Conservation (phyloP, 1,284 basidiomycete genomes). For the Trichosporon faecale region DNA sequence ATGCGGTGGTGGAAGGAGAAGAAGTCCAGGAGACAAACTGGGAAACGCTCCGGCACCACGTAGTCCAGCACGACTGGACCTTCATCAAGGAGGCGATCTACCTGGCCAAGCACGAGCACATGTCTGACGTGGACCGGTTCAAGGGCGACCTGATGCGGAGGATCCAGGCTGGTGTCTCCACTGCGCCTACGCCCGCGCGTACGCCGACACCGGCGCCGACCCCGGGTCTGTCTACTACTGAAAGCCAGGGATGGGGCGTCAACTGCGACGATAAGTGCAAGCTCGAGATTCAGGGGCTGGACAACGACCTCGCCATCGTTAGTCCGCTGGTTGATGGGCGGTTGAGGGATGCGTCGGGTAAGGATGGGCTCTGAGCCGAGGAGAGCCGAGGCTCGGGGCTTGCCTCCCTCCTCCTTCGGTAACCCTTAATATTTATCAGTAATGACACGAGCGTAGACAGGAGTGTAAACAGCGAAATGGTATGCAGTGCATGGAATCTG, state of each 20-base stretch:
- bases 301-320: constrained; percentile 63
- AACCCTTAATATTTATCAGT: neutral
- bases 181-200: neutral
- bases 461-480: neutral
- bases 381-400: neutral
- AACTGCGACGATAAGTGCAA: constrained; percentile 35
- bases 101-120: constrained; percentile 66
- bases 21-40: neutral
- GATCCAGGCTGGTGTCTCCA: constrained; percentile 27
- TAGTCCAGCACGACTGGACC: constrained; percentile 54
- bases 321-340: constrained; percentile 70
- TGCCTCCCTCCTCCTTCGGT: no score
- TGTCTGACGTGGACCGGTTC: constrained; percentile 70
- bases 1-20: neutral
- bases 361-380: neutral
- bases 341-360: constrained; percentile 60
- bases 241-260: constrained; percentile 17
- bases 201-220: neutral
- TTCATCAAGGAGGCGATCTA: constrained; percentile 62
- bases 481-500: constrained; percentile 11
- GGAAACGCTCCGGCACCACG: constrained; percentile 34
- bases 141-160: constrained; percentile 56
- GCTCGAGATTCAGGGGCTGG: constrained; percentile 43
- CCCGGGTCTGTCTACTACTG: neutral
- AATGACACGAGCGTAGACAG: neutral